Evolutionary conservation across 345 rosid species (phyloP), one percentile per base, ranked within the genome.

Genomic region (Lepidium sativum): DNA sequence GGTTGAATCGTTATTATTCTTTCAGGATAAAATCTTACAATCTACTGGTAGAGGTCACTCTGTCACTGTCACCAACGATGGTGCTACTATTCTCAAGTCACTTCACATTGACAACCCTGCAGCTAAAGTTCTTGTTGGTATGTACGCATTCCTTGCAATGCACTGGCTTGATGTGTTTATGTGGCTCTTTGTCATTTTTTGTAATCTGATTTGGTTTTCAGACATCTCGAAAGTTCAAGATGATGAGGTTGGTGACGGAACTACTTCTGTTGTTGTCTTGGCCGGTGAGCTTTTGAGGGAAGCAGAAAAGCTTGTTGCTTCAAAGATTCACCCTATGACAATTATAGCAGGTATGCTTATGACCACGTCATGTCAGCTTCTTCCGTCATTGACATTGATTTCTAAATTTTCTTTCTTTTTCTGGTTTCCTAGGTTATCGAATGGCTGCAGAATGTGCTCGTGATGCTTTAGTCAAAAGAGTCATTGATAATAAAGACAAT

Each of bases 191-290:
- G 33, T 60, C 31, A 31, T 10, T 55, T 41, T 4, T 45, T 65
- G 52, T 51, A 5, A n/a, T 52, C 14, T 35, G 18, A 48, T 27
- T 23, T 31, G 9, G 42, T 27, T 15, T 25, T 58, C 54, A 90
- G 99, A 94, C 63, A 94, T 94, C 64, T 94, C 99, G 8, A 94
- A 94, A 85, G 99, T 94, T 62, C 99, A 94, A 78, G 99, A 94
- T 76, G 99, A 94, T 67, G 99, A 94, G 83, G 99, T 94, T 60
- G 99, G 99, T 64, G 99, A 94, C 70, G 99, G 99, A 44, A 94
- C 97, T 65, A 94, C 99, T 54, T 94, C 99, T 50, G 99, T 94
- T 67, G 99, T 88, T 75, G 96, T 94, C 45, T 83, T 94, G 86
- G 97, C 99, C 6, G 96, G 99, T 15, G 97, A 88, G 69, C 97